Evolutionary conservation across 352 stramenopile species (phyloP), one percentile per base, ranked within the genome.

Genomic region (Salisapilia sapeloensis): DNA sequence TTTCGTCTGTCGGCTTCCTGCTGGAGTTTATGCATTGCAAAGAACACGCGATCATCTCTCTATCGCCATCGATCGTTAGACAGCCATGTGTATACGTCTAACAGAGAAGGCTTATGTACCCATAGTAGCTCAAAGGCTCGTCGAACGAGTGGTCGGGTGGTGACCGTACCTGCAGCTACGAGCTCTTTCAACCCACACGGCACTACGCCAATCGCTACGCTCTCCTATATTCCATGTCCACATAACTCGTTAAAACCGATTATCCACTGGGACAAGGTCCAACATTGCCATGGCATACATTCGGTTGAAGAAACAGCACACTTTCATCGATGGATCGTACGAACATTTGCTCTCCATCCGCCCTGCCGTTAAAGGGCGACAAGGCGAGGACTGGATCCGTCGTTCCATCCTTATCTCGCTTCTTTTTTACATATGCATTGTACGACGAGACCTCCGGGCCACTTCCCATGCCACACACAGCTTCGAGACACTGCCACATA

Each of bases 201-300:
- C 16, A 83, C 44, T 8, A 86, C 66, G 12, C 63, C 50, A 37
- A 86, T 81, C 37, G 81, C 70, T 13, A 86, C 50, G n/a, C 42
- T 53, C 29, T 47, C 56, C 65, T 79, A 27, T 16, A 30, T 24
- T 2, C 1, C 24, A 15, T 3, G 19, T 31, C 3, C n/a, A 36
- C n/a, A 29, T n/a, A 16, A 12, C 20, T 4, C 15, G 10, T 1
- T 11, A 2, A 25, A 1, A 24, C 7, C 3, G 17, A 13, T 12
- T 33, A 21, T 27, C 4, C 7, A 35, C 24, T 12, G 5, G 13
- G 25, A 28, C 23, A 20, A 9, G 35, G 3, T 26, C 0, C 4
- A 40, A 17, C 20, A 31, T 21, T 20, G 15, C 12, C 4, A 15
- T 28, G 18, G 26, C 42, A 11, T 25, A 80, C 62, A 53, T 81